Base-by-base conservation (phyloP, 345 rosid genomes). In the Hibiscus mutabilis region DNA sequence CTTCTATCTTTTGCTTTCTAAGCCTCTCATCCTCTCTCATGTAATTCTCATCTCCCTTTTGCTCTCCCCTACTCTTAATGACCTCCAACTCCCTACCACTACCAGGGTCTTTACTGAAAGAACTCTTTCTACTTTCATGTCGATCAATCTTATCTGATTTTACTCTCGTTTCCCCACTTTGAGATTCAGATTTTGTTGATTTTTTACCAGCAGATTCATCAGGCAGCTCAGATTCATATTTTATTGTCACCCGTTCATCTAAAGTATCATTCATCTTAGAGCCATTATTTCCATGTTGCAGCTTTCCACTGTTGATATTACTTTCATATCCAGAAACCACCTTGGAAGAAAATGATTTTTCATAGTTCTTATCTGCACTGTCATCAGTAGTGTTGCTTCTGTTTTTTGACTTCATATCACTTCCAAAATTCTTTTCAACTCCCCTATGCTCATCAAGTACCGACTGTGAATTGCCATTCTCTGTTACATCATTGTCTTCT, bases 41-140 rank as follows among this genome's bases (percentile, higher is more conserved):
- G 60, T 2, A 44, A 46, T 59, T 71, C 24, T 59, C 57, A 58
- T 42, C 56, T 58, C 66, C 73, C 66, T 59, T 71, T 57, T 59
- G 66, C 31, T 42, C 57, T 60, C 51, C 74, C 47, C 59, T 60
- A n/a, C 53, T 42, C 59, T 42, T 60, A 71, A 14, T 60, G 46
- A 44, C 56, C 57, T 59, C 67, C 62, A 59, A 24, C 13, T 71
- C 74, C 74, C 19, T 60, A 46, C 59, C 18, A 60, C 58, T 16
- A 66, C 22, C 58, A 8, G 25, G 40, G 44, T 58, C 53, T 24
- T 60, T 59, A 24, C 67, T 15, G 46, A 72, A 76, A 70, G 70
- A 75, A 79, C 78, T 73, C 75, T 70, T 75, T 77, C 74, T 83
- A 62, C 83, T 82, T 71, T 84, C 89, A 58, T 72, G 81, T 55